Evolutionary conservation across 495 filamentous ascomycete genomes (phyloP), one percentile per base, ranked within the genome.

Genomic region (Penicillium lividum): DNA sequence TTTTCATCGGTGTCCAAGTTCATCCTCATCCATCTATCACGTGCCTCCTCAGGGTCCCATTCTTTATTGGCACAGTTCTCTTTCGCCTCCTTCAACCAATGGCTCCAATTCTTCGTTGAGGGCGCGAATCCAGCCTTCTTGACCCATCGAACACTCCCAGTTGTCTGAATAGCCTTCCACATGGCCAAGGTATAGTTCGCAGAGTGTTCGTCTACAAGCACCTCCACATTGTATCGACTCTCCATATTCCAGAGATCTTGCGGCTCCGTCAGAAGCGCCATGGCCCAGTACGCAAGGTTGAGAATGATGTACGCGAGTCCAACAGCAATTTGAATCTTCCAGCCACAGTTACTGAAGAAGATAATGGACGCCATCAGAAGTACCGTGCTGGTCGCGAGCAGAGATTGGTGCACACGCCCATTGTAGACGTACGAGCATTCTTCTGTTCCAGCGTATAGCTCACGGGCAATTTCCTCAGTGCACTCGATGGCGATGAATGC

Each of bases 371-470:
- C 72, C 84, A 88, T 87, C 46, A 89, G 71, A 18, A 86, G 64
- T 31, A 86, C 75, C 38, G 84, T 87, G 28, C 82, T 84, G 25
- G 80, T 34, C 1, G 74, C 85, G 65, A 86, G 82, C 9, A 85
- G 77, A 15, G 70, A 53, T n/a, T 80, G 73, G 65, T 82, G 79
- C 22, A 64, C 62, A 2, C 53, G 60, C 1, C 75, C 75, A 11
- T 66, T 65, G 25, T 59, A 54, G 7, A 84, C 75, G 54, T 85
- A 82, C 18, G 75, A 64, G 69, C 83, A 85, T 58, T 78, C 70
- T 58, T 87, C 83, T 0, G 82, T 83, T 31, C 83, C 83, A 10
- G 71, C 76, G 65, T 89, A 89, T 2, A 90, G 77, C 68, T 88
- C 84, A 22, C 86, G 76, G 8, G 85, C 81, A 7, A 89, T 78